Evolutionary conservation across 202 grass and related monocot species (phyloP), one percentile per base, ranked within the genome.

Genomic region (Tripidium arundinaceum): DNA sequence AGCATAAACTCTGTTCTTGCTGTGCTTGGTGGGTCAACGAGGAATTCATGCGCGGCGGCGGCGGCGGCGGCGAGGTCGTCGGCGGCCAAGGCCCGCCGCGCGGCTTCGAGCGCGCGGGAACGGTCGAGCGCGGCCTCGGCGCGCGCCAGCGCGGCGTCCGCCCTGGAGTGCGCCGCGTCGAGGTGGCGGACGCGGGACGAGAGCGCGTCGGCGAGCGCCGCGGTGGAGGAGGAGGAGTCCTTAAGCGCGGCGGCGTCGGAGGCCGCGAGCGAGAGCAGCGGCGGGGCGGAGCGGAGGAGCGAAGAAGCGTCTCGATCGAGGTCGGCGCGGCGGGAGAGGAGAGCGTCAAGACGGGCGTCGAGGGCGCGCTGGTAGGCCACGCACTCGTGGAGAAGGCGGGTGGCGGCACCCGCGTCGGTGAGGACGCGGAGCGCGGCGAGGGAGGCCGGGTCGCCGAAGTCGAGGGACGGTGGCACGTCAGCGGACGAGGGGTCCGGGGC

Each of bases 1-100:
- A 98, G 90, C 72, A 94, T 98, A 50, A 94, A 92, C 77, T 98
- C 95, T 0, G 79, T 94, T 72, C 82, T 98, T 76, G 90, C 90
- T 52, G 88, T 98, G 55, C 79, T 94, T 77, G 87, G 88, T 36
- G 34, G 34, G 9, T 88, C 90, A 15, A 89, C 77, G 4, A 93
- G 86, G 54, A 95, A 95, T 2, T 82, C 83, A 27, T 98, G 88
- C 7, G 65, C 84, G 0, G 90, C 81, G 8, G 49, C 29, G 13
- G 95, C 95, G 1, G 95, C 92, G 14, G 88, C 77, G 1, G 70
- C 58, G 11, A 98, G 92, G 68, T 98, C 92, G 58, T 98, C 92
- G 19, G 82, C 77, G 0, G 86, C 86, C 8, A 94, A 85, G 33
- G 95, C 90, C 40, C 89, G 79, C 29, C 92, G 83, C 24, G 95